Base-by-base conservation (phyloP, 768 basidiomycete species). In the Brasilioporus rufonigricans region DNA sequence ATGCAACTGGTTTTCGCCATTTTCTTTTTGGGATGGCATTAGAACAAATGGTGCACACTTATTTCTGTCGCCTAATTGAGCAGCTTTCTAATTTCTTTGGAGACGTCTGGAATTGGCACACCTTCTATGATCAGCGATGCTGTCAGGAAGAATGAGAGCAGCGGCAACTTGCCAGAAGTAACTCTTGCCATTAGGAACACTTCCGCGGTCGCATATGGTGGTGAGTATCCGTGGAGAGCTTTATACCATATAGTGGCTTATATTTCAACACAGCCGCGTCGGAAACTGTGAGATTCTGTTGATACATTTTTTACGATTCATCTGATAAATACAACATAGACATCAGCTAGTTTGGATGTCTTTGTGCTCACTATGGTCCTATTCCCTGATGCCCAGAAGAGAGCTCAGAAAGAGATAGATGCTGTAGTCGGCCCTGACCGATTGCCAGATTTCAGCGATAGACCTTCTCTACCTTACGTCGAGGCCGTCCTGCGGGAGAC, bases 331-430 rank as follows among this genome's bases (percentile, higher is more conserved):
- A 21, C 1, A 35, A 39, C 40, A 18, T 19, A 69, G 66, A 69
- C 67, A 21, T 59, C 65, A 10, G 51, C 43, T 18, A 56, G 43
- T 16, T 45, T 68, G 44, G 45, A 55, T 0, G 51, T 67, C 13
- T 66, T 70, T 49, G 24, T 70, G n/a, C 68, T 70, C 14, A 58
- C 64, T 11, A 69, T 69, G 67, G 58, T 65, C 32, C 48, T 69
- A 45, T 64, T 58, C n/a, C 68, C 67, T 5, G 64, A 62, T 18
- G 60, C 38, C 5, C 66, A 64, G 41, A 54, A 24, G 41, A 63
- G 46, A 50, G 66, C 61, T 23, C 67, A 68, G 24, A 52, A 53
- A 29, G 68, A 69, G 56, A 61, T 69, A 50, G 58, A 65, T 26
- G 24, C 32, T 24, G 53, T 68, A 13, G 49, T 70, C 4, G 67